Evolutionary conservation across 306 rosid species (phyloP), one percentile per base, ranked within the genome.

Genomic region (Pyrus pyrifolia): DNA sequence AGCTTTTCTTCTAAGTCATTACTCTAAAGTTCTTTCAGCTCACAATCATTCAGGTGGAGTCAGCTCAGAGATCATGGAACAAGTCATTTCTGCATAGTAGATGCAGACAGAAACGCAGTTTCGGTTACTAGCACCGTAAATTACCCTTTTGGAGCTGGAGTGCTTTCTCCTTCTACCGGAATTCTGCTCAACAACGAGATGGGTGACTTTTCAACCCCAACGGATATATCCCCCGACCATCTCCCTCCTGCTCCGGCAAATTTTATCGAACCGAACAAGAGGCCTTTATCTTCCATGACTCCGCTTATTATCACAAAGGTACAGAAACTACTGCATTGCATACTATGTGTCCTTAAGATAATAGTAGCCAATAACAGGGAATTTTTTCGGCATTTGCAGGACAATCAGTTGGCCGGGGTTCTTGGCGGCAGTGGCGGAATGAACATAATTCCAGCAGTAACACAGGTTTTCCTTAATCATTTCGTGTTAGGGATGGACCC

Each of bases 11-110:
- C 75, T 12, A 12, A 19, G 14, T 81, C 62, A 76, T 59, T 18
- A 2, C 33, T 21, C 61, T 67, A 23, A 53, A 63, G 72, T 21
- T 59, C 14, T 78, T 75, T 51, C 60, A 51, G 46, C 65, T 45
- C 63, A 71, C 67, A 19, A 51, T 35, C 46, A 66, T 23, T 4
- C 95, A 94, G 98, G 87, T 95, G 98, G 97, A 86, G 84, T 84
- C 98, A 92, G 84, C 90, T 95, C n/a, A 80, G 89, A 83, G 97
- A 95, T 83, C 93, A 89, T 15, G 98, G 98, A 75, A 95, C 97
- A 29, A 95, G 97, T 67, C 98, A 95, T 88, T 84, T 92, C 80
- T 87, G 98, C 80, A 74, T 95, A 61, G 97, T 95, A 73, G 97
- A 95, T 80, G 86, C 86, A 71, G 97, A 92, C 53, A 82, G 98